A percentile compares a stretch with the other conserved stretches of the same genome.
Evolutionary conservation across 805 yeast genomes (phyloP).

Genomic region (Candida chauliodis): DNA sequence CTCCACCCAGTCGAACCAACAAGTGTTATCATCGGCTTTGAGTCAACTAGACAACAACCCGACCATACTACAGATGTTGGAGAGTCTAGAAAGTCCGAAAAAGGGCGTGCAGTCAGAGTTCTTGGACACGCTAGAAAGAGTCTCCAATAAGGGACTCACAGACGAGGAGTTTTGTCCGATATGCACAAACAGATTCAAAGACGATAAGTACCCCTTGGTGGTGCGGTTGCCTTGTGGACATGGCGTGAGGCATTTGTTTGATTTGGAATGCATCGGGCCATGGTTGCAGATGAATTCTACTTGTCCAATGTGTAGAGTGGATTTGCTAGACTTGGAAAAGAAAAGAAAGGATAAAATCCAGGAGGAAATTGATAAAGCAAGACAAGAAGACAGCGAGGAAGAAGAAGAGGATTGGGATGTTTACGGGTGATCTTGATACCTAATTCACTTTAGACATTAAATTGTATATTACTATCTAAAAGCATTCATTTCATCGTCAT

Average conservation of each 20-base stretch:
- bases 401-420: slow-evolving; percentile 68
- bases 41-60: slow-evolving; percentile 26
- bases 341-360: slow-evolving; percentile 28
- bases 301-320: slow-evolving; percentile 84
- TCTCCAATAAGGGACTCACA: slow-evolving; percentile 33
- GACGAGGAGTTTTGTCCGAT: slow-evolving; percentile 72
- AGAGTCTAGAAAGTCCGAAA: slow-evolving; percentile 6
- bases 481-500: no score
- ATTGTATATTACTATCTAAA: no score
- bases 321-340: slow-evolving; percentile 46
- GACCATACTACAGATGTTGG: slow-evolving; percentile 15
- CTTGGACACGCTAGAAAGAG: slow-evolving; percentile 74
- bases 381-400: slow-evolving; percentile 48
- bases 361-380: slow-evolving; percentile 28
- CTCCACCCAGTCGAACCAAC: slow-evolving; percentile 5
- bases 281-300: slow-evolving; percentile 76
- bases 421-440: slow-evolving; percentile 72
- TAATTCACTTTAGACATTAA: no score
- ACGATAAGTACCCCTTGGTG: slow-evolving; percentile 75
- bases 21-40: slow-evolving; percentile 30
- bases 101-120: slow-evolving; percentile 66
- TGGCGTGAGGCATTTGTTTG: slow-evolving; percentile 62
- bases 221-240: slow-evolving; percentile 65
- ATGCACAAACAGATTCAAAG: slow-evolving; percentile 69
- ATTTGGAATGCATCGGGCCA: slow-evolving; percentile 84